phyloP scores from a whole-genome alignment of 129 eudicot species.

The Pulicaria dysenterica region DNA sequence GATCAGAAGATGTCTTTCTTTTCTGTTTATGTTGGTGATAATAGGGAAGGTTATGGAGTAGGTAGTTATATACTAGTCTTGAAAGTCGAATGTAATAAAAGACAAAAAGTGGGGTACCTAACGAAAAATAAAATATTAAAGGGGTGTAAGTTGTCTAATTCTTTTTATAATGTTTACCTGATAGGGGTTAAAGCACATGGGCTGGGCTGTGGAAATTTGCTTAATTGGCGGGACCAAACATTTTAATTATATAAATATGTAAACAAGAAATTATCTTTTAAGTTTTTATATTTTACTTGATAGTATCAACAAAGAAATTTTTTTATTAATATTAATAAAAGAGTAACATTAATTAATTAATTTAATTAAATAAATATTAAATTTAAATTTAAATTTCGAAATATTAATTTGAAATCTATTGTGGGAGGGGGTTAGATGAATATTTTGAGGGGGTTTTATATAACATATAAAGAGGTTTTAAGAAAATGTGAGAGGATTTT shows the following conservation, averaged over 20 bases:
- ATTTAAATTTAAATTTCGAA: no score
- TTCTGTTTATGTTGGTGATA: conserved; percentile 27
- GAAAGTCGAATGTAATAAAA: conserved; percentile 27
- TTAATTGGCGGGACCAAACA: conserved; percentile 45
- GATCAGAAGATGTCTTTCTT: conserved; percentile 9
- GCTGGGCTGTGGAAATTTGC: conserved; percentile 34
- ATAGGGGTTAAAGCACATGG: conserved; percentile 37
- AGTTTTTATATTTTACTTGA: neutral
- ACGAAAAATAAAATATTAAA: conserved; percentile 23
- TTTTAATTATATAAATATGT: neutral
- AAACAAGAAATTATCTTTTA: neutral
- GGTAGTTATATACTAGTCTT: conserved; percentile 45
- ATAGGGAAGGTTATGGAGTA: conserved; percentile 27
- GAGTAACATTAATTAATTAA: no score
- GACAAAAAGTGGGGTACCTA: conserved; percentile 38
- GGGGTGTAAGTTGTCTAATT: conserved; percentile 22
- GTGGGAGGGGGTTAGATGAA: no score
- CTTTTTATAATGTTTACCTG: conserved; percentile 1
- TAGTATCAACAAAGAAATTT: no score
- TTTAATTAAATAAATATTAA: no score
- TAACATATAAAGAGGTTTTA: no score
- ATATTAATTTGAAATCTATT: no score
- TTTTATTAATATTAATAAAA: no score
- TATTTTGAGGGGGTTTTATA: no score
- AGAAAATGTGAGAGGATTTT: no score